Percentiles rank a stretch among this genome's conserved stretches.
Conservation (phyloP, 352 stramenopile genomes). For the Globisporangium echinulatum region DNA sequence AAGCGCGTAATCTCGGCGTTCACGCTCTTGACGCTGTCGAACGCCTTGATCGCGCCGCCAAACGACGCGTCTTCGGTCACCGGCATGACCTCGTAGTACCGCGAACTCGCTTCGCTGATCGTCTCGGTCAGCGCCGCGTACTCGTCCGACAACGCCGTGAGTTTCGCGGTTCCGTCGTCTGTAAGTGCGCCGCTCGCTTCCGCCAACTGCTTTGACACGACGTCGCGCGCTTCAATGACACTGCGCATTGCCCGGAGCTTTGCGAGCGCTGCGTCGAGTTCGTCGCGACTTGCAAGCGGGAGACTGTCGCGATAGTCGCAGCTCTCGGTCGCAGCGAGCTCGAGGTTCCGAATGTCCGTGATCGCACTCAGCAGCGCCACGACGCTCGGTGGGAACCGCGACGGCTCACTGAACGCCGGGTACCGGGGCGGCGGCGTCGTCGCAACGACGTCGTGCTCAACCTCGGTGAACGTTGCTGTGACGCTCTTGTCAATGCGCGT, state of each 20-base stretch:
- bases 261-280: slow-evolving; percentile 37
- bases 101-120: slow-evolving; percentile 63
- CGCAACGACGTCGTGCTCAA: slow-evolving; percentile 15
- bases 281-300: slow-evolving; percentile 55
- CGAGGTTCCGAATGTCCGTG: slow-evolving; percentile 62
- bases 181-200: slow-evolving; percentile 40
- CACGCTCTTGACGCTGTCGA: slow-evolving; percentile 46
- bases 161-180: slow-evolving; percentile 29
- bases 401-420: slow-evolving; percentile 22
- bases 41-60: slow-evolving; percentile 48
- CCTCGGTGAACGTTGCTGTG: slow-evolving; percentile 42
- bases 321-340: slow-evolving; percentile 48
- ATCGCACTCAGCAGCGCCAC: slow-evolving; percentile 55
- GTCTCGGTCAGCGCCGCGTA: slow-evolving; percentile 50
- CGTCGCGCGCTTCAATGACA: slow-evolving; percentile 43
- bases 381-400: slow-evolving; percentile 24
- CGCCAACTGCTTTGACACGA: slow-evolving; percentile 41
- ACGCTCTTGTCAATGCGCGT: slow-evolving; percentile 54
- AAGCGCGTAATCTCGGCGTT: slow-evolving; percentile 64
- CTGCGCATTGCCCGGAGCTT: slow-evolving; percentile 40
- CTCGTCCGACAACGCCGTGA: slow-evolving; percentile 38
- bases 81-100: slow-evolving; percentile 79
- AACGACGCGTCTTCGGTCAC: slow-evolving; percentile 53
- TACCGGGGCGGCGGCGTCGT: slow-evolving; percentile 9
- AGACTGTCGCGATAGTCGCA: slow-evolving; percentile 47